Evolutionary conservation across 148 eudicot genomes (phyloP).

Genomic region (Persicaria maculosa): DNA sequence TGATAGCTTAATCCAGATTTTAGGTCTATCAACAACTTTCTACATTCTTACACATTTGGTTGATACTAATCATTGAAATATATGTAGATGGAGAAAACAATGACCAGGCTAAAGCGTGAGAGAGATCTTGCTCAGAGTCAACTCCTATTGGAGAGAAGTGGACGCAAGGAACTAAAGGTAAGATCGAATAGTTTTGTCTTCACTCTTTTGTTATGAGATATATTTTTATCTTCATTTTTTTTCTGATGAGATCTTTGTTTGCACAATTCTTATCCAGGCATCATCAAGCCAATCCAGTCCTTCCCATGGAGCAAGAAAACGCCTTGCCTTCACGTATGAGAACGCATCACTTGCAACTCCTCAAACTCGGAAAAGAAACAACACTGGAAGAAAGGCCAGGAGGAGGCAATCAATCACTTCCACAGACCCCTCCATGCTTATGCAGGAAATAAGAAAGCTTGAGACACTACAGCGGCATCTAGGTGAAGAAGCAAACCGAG

Average conservation of each 20-base stretch:
- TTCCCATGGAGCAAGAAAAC: constrained; percentile 54
- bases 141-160: constrained; percentile 70
- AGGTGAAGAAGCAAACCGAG: constrained; percentile 94
- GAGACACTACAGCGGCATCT: constrained; percentile 87
- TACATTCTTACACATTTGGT: not conserved
- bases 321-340: constrained; percentile 50
- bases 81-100: constrained; percentile 75
- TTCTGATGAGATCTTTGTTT: not conserved
- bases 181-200: constrained; percentile 8
- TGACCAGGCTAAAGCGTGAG: constrained; percentile 79
- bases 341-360: constrained; percentile 17
- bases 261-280: constrained; percentile 31
- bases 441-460: constrained; percentile 78
- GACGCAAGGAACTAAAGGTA: constrained; percentile 72
- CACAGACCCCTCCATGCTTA: constrained; percentile 62
- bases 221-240: not conserved
- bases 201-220: not conserved
- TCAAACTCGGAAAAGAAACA: constrained; percentile 29
- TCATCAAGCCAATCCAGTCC: constrained; percentile 39
- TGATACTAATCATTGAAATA: constrained; percentile 12
- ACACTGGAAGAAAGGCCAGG: constrained; percentile 31
- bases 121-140: constrained; percentile 63
- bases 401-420: constrained; percentile 62
- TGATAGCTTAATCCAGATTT: too few species aligned
- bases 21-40: not conserved